Conservation (phyloP, 768 basidiomycete species). For the Thelephora aurantiotincta region DNA sequence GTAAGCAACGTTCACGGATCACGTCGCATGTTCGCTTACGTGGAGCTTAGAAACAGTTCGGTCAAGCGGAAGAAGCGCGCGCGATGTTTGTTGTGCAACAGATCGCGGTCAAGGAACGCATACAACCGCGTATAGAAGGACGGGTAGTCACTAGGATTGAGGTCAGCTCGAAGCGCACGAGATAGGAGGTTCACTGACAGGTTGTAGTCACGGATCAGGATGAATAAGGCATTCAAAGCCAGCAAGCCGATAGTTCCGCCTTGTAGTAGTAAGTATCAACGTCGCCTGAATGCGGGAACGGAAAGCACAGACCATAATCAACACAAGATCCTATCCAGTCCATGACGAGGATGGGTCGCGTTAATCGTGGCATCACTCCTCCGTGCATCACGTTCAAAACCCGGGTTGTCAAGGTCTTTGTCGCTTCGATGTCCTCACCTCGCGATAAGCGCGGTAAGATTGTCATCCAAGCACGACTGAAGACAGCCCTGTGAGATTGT, state of each 20-base stretch:
- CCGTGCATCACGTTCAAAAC: conserved; percentile 71
- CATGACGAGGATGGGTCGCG: conserved; percentile 68
- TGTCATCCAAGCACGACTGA: conserved; percentile 69
- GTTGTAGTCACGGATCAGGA: conserved; percentile 86
- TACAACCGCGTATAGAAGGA: conserved; percentile 90
- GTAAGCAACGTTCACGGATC: conserved; percentile 1
- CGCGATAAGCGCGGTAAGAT: conserved; percentile 48
- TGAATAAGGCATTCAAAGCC: conserved; percentile 83
- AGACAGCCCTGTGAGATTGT: conserved; percentile 64
- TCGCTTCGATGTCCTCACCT: conserved; percentile 2
- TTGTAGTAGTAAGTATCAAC: conserved; percentile 13
- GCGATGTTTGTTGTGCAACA: conserved; percentile 85
- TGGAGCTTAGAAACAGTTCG: conserved; percentile 84
- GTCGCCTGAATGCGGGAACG: not conserved
- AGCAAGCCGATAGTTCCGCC: conserved; percentile 79
- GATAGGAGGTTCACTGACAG: conserved; percentile 39
- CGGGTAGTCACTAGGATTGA: conserved; percentile 72
- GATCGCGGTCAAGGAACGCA: conserved; percentile 72
- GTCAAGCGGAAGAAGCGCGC: conserved; percentile 90
- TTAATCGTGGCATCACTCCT: conserved; percentile 73
- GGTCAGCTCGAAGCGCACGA: conserved; percentile 1
- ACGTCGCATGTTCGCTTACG: conserved; percentile 29
- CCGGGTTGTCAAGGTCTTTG: conserved; percentile 32
- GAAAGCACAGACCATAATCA: conserved; percentile 46
- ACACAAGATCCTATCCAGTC: conserved; percentile 84